Evolutionary conservation across 441 rosid genomes (phyloP), one percentile per base, ranked within the genome.

Genomic region (Erysimum cheiri): DNA sequence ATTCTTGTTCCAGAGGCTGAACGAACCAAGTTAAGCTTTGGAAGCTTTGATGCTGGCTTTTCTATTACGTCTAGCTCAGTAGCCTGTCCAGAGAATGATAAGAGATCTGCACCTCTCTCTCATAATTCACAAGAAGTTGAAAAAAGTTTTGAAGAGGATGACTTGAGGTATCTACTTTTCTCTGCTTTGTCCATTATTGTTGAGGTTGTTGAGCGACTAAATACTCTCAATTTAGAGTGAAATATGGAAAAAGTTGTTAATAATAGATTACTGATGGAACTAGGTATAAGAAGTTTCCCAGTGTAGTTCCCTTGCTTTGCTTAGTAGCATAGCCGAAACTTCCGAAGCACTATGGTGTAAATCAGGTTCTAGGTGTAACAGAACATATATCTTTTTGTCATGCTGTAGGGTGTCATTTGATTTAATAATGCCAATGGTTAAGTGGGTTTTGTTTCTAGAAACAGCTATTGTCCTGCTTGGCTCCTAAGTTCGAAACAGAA

Each of bases 1-100:
- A 93, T 93, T 56, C 93, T 85, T 78, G 96, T 93, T 69, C 97
- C 97, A 53, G 97, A 93, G 77, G 87, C 96, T 78, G 92, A 89
- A 80, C 87, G 95, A 77, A 85, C 83, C 54, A 93, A 90, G 74
- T 69, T 93, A 76, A 93, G 95, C 83, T 93, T 93, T 81, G 98
- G 98, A 83, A 93, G 97, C 77, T 91, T 93, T 70, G 93, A 89
- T 85, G 85, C 92, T 59, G 85, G 79, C 81, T 91, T 91, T 83
- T 90, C 86, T 61, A 70, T 85, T 66, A 70, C 79, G 14, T 61
- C 84, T 29, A 83, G 74, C 78, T 66, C 73, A 67, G 71, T 62
- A 48, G 63, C 70, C 37, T 80, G 48, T 70, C 82, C 77, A 4
- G 92, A 81, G 86, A 86, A 85, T 80, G 95, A 85, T 50, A 83